phyloP scores from a whole-genome alignment of 768 basidiomycete species.

The Trametes elegans region DNA sequence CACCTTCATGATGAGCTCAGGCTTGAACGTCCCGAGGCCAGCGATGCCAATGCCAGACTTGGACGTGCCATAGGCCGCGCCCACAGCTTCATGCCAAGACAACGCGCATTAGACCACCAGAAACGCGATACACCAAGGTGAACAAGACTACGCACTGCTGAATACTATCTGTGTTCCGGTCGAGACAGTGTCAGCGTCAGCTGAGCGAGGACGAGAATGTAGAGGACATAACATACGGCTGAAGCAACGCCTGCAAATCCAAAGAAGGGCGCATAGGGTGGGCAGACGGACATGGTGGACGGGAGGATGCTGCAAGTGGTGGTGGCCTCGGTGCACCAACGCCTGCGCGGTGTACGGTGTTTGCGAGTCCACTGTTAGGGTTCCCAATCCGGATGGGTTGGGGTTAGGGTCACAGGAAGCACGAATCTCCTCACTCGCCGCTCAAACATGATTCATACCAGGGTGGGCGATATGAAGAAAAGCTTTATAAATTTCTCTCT shows the following conservation, averaged over 20 bases:
- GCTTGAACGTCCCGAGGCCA: slow-evolving; percentile 89
- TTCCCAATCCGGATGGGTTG: not conserved
- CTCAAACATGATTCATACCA: too few relatives aligned
- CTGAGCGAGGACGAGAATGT: not conserved
- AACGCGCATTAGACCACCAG: slow-evolving; percentile 1
- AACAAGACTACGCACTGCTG: slow-evolving; percentile 65
- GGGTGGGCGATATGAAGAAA: too few relatives aligned
- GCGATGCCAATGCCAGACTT: slow-evolving; percentile 98
- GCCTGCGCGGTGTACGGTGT: slow-evolving; percentile 1
- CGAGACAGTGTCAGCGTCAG: not conserved
- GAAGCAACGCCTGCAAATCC: slow-evolving; percentile 96
- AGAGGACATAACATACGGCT: slow-evolving; percentile 59
- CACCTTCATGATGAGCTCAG: slow-evolving; percentile 98
- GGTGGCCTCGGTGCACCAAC: not conserved
- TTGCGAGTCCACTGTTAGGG: slow-evolving; percentile 1
- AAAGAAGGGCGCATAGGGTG: slow-evolving; percentile 96
- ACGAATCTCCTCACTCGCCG: too few relatives aligned
- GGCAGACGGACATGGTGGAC: slow-evolving; percentile 55
- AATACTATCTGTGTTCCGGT: slow-evolving; percentile 77
- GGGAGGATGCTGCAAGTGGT: not conserved
- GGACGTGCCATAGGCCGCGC: slow-evolving; percentile 94
- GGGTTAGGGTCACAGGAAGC: not conserved
- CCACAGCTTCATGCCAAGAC: slow-evolving; percentile 62
- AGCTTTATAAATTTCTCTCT: too few relatives aligned
- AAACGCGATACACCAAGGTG: not conserved